A percentile compares a stretch with the other conserved stretches of the same genome.
Conservation (phyloP, 345 rosid species). For the Psidium guajava region DNA sequence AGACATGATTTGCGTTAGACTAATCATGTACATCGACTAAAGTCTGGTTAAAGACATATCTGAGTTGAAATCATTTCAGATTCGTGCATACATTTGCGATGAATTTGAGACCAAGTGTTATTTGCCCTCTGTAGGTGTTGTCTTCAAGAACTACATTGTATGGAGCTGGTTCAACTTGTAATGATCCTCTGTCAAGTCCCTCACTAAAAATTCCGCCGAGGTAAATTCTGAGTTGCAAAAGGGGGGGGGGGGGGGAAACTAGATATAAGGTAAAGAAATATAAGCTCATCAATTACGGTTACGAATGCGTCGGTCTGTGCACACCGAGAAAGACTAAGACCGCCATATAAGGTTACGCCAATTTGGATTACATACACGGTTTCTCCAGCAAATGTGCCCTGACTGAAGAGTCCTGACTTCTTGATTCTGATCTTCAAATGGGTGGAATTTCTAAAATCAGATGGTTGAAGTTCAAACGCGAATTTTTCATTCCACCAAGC, state of each 20-base stretch:
- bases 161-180: conserved; percentile 49
- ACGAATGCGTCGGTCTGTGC: neutral
- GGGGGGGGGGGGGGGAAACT: neutral
- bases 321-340: neutral
- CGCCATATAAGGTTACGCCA: neutral
- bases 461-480: conserved; percentile 35
- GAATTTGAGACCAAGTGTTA: conserved; percentile 63
- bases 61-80: neutral
- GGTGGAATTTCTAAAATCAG: conserved; percentile 39
- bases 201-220: conserved; percentile 62
- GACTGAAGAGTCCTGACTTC: conserved; percentile 43
- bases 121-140: conserved; percentile 54
- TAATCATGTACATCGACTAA: neutral
- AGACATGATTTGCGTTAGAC: neutral
- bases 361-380: conserved; percentile 32
- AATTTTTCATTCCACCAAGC: conserved; percentile 88
- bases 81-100: conserved; percentile 24
- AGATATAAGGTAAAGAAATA: neutral
- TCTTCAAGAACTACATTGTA: conserved; percentile 74
- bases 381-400: conserved; percentile 65
- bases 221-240: conserved; percentile 31
- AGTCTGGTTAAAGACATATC: neutral
- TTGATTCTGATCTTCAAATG: conserved; percentile 58
- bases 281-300: neutral
- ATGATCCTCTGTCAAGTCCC: conserved; percentile 39